A percentile compares a stretch with the other conserved stretches of the same genome.
These are phyloP conservation scores for Fusarium euwallaceae DNA, from an alignment of 2,329 filamentous ascomycete species.

Conservation along the genomic window DNA sequence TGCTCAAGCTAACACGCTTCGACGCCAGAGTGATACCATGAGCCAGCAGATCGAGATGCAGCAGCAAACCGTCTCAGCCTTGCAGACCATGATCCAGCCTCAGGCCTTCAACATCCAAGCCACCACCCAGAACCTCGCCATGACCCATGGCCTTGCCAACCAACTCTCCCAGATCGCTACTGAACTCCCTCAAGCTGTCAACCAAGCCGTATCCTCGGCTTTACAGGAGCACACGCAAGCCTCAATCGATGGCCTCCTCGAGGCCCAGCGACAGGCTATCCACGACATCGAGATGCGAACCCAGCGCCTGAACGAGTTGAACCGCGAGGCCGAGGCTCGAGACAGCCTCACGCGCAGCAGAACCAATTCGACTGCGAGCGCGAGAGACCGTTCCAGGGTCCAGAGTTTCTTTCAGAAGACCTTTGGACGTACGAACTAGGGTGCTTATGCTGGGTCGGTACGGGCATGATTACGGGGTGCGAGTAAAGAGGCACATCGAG, in stretches of 20 bases:
- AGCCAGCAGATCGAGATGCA: conserved; percentile 48
- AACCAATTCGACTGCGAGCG: background rate
- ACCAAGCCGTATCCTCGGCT: conserved; percentile 43
- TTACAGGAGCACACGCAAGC: conserved; percentile 40
- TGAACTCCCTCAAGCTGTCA: conserved; percentile 45
- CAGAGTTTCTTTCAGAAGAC: conserved; percentile 18
- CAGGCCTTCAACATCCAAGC: conserved; percentile 33
- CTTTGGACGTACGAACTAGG: conserved; percentile 11
- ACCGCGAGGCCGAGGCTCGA: conserved; percentile 4
- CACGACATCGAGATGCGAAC: conserved; percentile 24
- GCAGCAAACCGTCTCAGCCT: conserved; percentile 23
- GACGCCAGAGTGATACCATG: conserved; percentile 45
- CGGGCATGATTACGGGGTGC: background rate
- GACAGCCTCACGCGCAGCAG: background rate
- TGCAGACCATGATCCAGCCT: conserved; percentile 40
- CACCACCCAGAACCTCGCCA: conserved; percentile 41
- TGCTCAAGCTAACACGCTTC: conserved; percentile 22
- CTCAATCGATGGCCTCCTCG: conserved; percentile 36
- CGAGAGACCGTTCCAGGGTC: background rate
- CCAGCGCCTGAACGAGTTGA: background rate
- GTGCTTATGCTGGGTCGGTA: background rate
- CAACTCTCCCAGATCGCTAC: conserved; percentile 44
- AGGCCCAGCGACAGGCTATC: conserved; percentile 41
- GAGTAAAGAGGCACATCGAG: background rate
- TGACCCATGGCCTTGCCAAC: conserved; percentile 32